These are phyloP conservation scores for Salicornia ramosissima DNA, from an alignment of 148 eudicot species.

Conservation along the genomic window DNA sequence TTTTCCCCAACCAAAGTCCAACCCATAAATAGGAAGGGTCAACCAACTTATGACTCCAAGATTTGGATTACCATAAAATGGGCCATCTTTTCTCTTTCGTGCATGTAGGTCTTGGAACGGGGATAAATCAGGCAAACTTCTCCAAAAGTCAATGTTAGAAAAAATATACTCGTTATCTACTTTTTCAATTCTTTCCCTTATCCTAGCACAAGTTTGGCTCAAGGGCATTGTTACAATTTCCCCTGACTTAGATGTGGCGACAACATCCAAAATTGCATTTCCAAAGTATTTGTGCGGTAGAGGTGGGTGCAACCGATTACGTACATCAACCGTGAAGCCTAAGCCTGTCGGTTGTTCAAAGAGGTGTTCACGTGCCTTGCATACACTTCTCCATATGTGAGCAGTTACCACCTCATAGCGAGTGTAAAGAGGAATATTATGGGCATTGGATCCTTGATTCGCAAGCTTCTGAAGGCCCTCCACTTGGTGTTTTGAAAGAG, in stretches of 20 bases:
- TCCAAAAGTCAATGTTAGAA: conserved; percentile 28
- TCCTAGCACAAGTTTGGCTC: conserved; percentile 23
- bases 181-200: conserved; percentile 31
- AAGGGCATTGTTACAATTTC: conserved; percentile 24
- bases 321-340: conserved; percentile 27
- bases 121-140: conserved; percentile 21
- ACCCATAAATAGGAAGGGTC: conserved; percentile 39
- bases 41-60: conserved; percentile 43
- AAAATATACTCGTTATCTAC: conserved; percentile 32
- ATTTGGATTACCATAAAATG: conserved; percentile 35
- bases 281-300: conserved; percentile 34
- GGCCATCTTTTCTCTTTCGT: conserved; percentile 5
- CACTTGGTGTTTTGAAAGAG: conserved; percentile 25
- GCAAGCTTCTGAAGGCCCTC: conserved; percentile 25
- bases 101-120: conserved; percentile 23
- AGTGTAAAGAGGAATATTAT: conserved; percentile 8
- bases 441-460: background rate
- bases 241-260: conserved; percentile 22
- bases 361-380: conserved; percentile 34
- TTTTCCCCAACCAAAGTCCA: conserved; percentile 46
- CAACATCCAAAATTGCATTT: conserved; percentile 33
- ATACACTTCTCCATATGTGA: conserved; percentile 36
- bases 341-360: conserved; percentile 24
- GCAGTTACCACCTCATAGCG: conserved; percentile 37
- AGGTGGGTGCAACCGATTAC: conserved; percentile 33